Conservation (phyloP, 2,329 filamentous ascomycete genomes). For the Fusarium sp. region DNA sequence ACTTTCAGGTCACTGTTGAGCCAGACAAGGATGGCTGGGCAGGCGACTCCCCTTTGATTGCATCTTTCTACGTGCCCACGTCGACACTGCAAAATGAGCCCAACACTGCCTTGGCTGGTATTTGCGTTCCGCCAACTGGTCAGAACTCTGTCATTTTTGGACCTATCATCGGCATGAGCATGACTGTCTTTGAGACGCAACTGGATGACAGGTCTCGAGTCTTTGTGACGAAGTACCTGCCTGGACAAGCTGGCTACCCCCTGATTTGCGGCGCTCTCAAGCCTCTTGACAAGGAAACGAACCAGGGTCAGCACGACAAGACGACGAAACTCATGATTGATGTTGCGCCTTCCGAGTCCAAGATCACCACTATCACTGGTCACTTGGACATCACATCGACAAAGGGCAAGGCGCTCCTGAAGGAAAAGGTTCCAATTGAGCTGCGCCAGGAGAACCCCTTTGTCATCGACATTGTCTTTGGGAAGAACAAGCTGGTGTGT, state of each 20-base stretch:
- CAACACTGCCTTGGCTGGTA: conserved; percentile 43
- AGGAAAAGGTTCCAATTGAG: conserved; percentile 50
- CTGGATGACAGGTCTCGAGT: conserved; percentile 45
- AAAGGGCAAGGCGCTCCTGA: conserved; percentile 49
- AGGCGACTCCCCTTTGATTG: conserved; percentile 51
- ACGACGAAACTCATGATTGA: conserved; percentile 44
- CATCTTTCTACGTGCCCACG: conserved; percentile 53
- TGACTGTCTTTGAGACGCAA: conserved; percentile 47
- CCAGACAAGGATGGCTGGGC: conserved; percentile 50
- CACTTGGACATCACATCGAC: conserved; percentile 51
- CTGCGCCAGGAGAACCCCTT: conserved; percentile 52
- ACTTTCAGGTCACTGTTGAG: conserved; percentile 46
- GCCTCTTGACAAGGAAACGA: conserved; percentile 30
- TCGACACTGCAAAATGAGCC: conserved; percentile 48
- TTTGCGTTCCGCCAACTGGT: conserved; percentile 44
- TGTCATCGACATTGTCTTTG: conserved; percentile 53
- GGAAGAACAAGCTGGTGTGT: conserved; percentile 43
- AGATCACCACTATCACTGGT: conserved; percentile 50
- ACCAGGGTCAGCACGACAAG: conserved; percentile 33
- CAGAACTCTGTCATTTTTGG: conserved; percentile 41
- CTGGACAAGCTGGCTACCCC: conserved; percentile 46
- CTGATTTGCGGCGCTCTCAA: conserved; percentile 38
- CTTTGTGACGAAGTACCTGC: conserved; percentile 50
- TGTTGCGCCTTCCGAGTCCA: conserved; percentile 42
- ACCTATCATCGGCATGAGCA: conserved; percentile 37